Percentiles rank a stretch among this genome's conserved stretches.
phyloP scores from a whole-genome alignment of 148 eudicot species.

The Pouteria glomerata region DNA sequence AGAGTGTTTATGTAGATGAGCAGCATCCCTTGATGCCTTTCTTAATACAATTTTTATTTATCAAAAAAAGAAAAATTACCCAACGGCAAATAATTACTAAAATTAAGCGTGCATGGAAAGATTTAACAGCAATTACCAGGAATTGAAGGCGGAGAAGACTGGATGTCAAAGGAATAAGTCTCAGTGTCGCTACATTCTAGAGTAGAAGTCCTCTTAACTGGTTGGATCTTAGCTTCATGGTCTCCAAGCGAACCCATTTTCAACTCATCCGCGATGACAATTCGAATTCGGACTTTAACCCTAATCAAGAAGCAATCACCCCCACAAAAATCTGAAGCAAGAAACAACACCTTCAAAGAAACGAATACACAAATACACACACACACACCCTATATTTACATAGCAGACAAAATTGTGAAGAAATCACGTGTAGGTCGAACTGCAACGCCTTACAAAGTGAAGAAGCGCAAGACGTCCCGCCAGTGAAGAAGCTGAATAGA shows the following conservation, averaged over 20 bases:
- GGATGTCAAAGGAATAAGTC: not conserved
- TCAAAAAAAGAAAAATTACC: not conserved
- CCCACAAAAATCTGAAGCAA: not conserved
- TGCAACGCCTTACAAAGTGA: not conserved
- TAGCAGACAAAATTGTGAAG: not conserved
- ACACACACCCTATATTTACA: not conserved
- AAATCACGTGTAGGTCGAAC: not conserved
- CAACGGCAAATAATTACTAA: not conserved
- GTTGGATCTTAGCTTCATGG: not conserved
- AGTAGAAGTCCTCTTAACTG: not conserved
- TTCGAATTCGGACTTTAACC: not conserved
- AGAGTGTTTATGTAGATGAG: not conserved
- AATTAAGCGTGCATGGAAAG: not conserved
- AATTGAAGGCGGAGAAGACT: not conserved
- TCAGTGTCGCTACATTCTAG: not conserved
- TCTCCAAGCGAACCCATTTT: not conserved
- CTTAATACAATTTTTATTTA: not conserved
- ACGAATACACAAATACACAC: not conserved
- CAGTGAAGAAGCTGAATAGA: not conserved
- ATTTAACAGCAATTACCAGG: not conserved
- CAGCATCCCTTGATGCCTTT: not conserved
- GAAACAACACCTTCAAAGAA: not conserved
- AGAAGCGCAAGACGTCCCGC: not conserved
- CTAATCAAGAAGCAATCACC: not conserved
- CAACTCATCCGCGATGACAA: not conserved